These are phyloP conservation scores for Jatropha podagrica DNA, from an alignment of 441 rosid species.

Conservation along the genomic window DNA sequence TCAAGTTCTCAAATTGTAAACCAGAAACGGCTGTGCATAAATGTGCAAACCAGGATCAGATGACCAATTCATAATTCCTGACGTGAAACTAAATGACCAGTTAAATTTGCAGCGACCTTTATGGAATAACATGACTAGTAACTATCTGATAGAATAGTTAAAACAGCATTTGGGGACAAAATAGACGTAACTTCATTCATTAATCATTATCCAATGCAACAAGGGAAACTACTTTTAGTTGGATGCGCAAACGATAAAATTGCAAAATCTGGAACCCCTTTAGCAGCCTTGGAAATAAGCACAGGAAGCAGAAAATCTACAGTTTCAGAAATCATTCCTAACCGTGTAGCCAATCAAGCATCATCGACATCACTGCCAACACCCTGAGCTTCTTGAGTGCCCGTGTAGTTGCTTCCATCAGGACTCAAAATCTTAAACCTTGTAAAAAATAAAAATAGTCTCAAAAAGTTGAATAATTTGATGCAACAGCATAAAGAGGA, in stretches of 20 bases:
- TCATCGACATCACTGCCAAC: conserved; percentile 52
- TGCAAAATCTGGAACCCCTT: conserved; percentile 7
- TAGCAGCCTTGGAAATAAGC: conserved; percentile 6
- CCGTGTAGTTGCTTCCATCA: conserved; percentile 45
- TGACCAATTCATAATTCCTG: neutral
- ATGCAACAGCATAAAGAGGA: conserved; percentile 4
- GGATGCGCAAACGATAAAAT: neutral
- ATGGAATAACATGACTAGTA: too few relatives aligned
- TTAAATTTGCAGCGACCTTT: neutral
- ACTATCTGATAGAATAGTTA: neutral
- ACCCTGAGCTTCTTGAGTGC: conserved; percentile 44
- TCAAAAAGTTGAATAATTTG: conserved; percentile 11
- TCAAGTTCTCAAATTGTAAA: too few relatives aligned
- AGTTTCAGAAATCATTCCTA: neutral
- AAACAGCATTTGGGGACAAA: neutral
- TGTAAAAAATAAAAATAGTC: conserved; percentile 25
- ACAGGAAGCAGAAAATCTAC: conserved; percentile 28
- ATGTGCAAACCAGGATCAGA: too few relatives aligned
- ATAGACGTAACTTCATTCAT: neutral
- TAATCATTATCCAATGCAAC: neutral
- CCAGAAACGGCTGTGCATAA: too few relatives aligned
- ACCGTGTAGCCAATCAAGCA: conserved; percentile 25
- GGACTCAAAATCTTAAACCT: conserved; percentile 79
- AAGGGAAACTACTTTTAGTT: neutral
- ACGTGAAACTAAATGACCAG: neutral